These are phyloP conservation scores for Sphagnum magellanicum DNA, from an alignment of 228 moss, liverwort and hornwort genomes.

Conservation along the genomic window DNA sequence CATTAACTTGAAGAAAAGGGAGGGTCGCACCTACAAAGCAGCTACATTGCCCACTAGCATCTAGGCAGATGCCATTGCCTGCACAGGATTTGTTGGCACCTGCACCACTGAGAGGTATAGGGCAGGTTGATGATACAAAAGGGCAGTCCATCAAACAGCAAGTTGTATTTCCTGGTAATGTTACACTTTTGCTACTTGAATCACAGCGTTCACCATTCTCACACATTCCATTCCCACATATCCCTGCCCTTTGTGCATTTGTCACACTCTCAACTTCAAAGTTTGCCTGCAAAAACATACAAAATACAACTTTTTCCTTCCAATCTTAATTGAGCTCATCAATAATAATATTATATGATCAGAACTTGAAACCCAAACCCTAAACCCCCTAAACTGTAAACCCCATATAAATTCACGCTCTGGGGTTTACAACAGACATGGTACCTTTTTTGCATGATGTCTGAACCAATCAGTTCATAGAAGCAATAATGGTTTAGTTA, in stretches of 20 bases:
- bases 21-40: conserved; percentile 51
- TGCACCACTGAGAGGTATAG: conserved; percentile 35
- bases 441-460: neutral
- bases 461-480: neutral
- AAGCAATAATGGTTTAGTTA: neutral
- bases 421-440: too few relatives aligned
- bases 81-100: conserved; percentile 47
- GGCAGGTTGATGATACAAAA: conserved; percentile 57
- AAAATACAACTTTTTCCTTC: neutral
- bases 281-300: neutral
- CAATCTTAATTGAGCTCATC: neutral
- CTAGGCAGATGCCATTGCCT: conserved; percentile 69
- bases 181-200: conserved; percentile 47
- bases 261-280: neutral
- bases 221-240: conserved; percentile 84
- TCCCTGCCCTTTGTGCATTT: conserved; percentile 50
- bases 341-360: too few relatives aligned
- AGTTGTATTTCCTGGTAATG: conserved; percentile 23
- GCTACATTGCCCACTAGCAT: conserved; percentile 75
- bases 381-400: too few relatives aligned
- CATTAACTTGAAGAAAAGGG: neutral
- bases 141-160: conserved; percentile 90
- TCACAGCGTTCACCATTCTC: conserved; percentile 80
- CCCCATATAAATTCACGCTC: too few relatives aligned
- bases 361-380: too few relatives aligned